Percentiles rank a stretch among this genome's conserved stretches.
phyloP scores from a whole-genome alignment of 2,329 filamentous ascomycete species.

The Alternaria incomplexa region DNA sequence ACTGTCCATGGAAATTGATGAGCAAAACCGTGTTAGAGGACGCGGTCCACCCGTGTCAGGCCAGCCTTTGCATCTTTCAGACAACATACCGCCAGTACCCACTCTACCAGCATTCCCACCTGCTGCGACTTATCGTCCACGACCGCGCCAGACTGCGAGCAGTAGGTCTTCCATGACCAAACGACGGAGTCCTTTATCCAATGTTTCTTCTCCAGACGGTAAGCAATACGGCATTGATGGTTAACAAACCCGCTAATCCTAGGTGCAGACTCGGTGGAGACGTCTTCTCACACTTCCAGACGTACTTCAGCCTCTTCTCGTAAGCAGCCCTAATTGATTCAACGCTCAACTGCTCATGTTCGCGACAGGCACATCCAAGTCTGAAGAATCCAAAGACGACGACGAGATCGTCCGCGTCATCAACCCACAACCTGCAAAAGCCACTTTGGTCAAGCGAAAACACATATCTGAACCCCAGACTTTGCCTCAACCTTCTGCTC shows the following conservation, averaged over 20 bases:
- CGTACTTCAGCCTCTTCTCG: constrained; percentile 13
- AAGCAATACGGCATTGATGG: neutral
- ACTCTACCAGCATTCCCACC: neutral
- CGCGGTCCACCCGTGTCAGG: neutral
- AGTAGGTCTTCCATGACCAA: constrained; percentile 19
- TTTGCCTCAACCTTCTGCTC: neutral
- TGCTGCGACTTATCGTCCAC: constrained; percentile 7
- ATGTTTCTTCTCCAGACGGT: constrained; percentile 18
- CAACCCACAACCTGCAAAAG: neutral
- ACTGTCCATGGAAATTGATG: constrained; percentile 4
- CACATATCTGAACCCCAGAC: neutral
- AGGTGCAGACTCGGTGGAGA: constrained; percentile 7
- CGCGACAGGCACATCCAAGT: constrained; percentile 4
- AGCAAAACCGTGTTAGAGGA: neutral
- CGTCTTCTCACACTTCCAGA: constrained; percentile 12
- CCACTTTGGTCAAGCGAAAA: neutral
- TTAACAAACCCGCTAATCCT: neutral
- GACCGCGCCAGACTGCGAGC: constrained; percentile 6
- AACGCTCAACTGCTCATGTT: neutral
- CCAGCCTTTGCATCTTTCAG: neutral
- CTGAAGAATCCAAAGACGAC: constrained; percentile 2
- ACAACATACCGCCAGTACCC: constrained; percentile 4
- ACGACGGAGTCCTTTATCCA: constrained; percentile 23
- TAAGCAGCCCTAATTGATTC: neutral
- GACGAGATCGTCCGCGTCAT: constrained; percentile 7